These are phyloP conservation scores for Sparassis latifolia DNA, from an alignment of 1,284 basidiomycete genomes.

Conservation along the genomic window DNA sequence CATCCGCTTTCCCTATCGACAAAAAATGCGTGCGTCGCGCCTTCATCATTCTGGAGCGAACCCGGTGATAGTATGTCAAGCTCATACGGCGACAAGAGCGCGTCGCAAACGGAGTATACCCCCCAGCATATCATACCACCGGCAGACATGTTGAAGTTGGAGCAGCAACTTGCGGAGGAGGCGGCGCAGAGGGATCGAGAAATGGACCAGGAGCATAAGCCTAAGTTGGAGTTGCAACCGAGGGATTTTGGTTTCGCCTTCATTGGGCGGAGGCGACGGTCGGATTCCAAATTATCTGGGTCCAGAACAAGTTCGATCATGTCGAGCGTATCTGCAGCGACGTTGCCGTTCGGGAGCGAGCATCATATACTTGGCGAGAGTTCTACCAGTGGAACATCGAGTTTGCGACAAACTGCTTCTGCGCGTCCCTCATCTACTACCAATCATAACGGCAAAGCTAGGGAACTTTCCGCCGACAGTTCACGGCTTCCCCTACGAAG, in stretches of 20 bases:
- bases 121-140: slow-evolving; percentile 63
- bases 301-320: slow-evolving; percentile 15
- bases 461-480: slow-evolving; percentile 1
- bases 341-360: slow-evolving; percentile 18
- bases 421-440: slow-evolving; percentile 2
- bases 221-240: slow-evolving; percentile 20
- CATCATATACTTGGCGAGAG: not conserved
- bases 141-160: slow-evolving; percentile 54
- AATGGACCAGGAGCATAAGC: slow-evolving; percentile 13
- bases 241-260: slow-evolving; percentile 20
- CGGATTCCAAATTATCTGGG: slow-evolving; percentile 7
- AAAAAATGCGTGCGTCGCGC: slow-evolving; percentile 22
- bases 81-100: slow-evolving; percentile 5
- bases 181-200: slow-evolving; percentile 25
- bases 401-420: slow-evolving; percentile 1
- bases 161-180: slow-evolving; percentile 32
- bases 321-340: slow-evolving; percentile 19
- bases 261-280: slow-evolving; percentile 4
- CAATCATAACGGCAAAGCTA: slow-evolving; percentile 3
- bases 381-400: not conserved
- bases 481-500: slow-evolving; percentile 12
- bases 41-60: slow-evolving; percentile 47
- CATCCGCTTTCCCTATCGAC: slow-evolving; percentile 21
- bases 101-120: slow-evolving; percentile 37
- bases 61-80: not conserved